Evolutionary conservation across 306 rosid genomes (phyloP).

Genomic region (Pachyrhizus erosus): DNA sequence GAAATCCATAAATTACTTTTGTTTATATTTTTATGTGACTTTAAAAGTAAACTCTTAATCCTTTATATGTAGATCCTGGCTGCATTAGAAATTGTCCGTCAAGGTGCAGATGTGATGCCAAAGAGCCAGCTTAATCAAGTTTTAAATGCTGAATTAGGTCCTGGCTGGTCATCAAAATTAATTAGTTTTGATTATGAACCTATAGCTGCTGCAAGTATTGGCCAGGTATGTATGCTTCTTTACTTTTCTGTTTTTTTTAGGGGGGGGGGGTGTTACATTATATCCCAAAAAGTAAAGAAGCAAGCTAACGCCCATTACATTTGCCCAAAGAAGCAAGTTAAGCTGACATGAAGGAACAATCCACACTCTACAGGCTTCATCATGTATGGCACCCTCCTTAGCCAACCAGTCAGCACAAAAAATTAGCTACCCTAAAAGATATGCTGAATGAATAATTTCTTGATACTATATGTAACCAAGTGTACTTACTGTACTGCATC

Average conservation of each 20-base stretch:
- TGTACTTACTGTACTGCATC: too few species aligned
- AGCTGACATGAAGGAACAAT: background rate
- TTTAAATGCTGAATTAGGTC: conserved; percentile 82
- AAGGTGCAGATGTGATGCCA: conserved; percentile 99
- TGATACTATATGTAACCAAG: background rate
- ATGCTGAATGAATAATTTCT: background rate
- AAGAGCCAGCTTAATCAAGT: conserved; percentile 88
- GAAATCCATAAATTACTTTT: conserved; percentile 24
- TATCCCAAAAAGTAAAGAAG: background rate
- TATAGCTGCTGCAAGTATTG: conserved; percentile 95
- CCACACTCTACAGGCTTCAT: background rate
- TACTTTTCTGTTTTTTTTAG: background rate
- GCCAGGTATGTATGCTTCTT: conserved; percentile 69
- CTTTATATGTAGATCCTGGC: conserved; percentile 75
- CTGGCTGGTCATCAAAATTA: conserved; percentile 78
- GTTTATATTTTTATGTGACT: conserved; percentile 12
- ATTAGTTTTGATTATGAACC: conserved; percentile 90
- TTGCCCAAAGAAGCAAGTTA: background rate
- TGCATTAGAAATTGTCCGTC: conserved; percentile 93
- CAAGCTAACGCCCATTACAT: background rate
- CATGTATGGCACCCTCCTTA: background rate
- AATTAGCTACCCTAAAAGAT: background rate
- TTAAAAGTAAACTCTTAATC: conserved; percentile 18
- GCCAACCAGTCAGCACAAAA: background rate
- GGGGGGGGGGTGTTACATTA: background rate